Evolutionary conservation across 805 yeast genomes (phyloP).

Genomic region (Candida schatavii): DNA sequence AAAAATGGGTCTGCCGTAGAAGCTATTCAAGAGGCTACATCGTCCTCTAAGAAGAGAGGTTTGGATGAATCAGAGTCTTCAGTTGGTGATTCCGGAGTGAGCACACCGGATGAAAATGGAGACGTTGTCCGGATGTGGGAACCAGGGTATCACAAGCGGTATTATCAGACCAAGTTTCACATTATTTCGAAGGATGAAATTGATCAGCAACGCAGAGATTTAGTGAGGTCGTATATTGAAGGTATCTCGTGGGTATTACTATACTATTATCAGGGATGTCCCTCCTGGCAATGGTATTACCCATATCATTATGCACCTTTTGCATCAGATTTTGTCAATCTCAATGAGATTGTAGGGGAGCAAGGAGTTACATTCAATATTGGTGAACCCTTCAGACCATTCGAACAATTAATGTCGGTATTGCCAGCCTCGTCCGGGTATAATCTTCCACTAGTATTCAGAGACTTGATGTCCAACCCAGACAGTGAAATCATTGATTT

Average conservation of each 20-base stretch:
- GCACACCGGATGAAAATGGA: constrained; percentile 42
- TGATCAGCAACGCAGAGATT: constrained; percentile 49
- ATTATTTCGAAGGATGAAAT: constrained; percentile 53
- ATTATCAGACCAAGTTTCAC: constrained; percentile 74
- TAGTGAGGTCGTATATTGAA: constrained; percentile 76
- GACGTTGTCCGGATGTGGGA: constrained; percentile 72
- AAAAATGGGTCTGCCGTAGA: constrained; percentile 47
- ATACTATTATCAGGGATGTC: constrained; percentile 96
- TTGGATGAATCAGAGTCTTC: constrained; percentile 22
- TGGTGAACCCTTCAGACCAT: constrained; percentile 86
- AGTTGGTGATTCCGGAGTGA: constrained; percentile 18
- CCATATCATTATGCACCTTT: constrained; percentile 98
- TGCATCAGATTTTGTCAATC: constrained; percentile 76
- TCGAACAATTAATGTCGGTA: constrained; percentile 92
- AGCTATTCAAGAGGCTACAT: constrained; percentile 30
- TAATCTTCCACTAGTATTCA: constrained; percentile 75
- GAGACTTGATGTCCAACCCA: constrained; percentile 75
- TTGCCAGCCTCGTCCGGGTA: constrained; percentile 92
- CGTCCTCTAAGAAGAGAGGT: constrained; percentile 8
- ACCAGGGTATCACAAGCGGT: constrained; percentile 81
- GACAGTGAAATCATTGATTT: constrained; percentile 85
- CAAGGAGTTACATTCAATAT: constrained; percentile 52
- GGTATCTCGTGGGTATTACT: constrained; percentile 96
- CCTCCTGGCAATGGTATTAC: constrained; percentile 97
- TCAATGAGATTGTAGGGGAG: constrained; percentile 43